Evolutionary conservation across 2,329 filamentous ascomycete genomes (phyloP), one percentile per base, ranked within the genome.

Genomic region (Sporothrix euskadiensis): DNA sequence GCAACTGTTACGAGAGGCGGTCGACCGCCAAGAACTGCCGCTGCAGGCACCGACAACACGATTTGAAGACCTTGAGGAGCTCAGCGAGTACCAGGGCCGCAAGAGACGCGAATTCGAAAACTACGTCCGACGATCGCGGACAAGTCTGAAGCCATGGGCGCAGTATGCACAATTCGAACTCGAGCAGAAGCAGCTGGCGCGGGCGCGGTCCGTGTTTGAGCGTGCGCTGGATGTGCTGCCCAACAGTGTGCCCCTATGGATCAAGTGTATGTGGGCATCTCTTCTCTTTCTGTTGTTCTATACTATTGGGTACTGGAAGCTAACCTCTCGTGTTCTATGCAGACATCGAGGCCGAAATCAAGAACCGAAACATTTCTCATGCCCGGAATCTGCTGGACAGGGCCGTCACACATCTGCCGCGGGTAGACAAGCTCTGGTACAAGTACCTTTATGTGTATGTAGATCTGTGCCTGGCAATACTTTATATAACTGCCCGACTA

Each of bases 81-180:
- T 99, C 66, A 95, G 98, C 84, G 96, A 98, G 83, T 97, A 93
- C 83, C 96, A 99, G 83, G 95, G 94, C 72, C 90, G 96, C 76
- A 98, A 98, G 84, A 88, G 96, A 78, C 96, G 94, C 82, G 96
- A 97, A 80, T 99, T 97, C 78, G 96, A 99, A 83, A 93, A 97
- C 85, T 98, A 98, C 91, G 93, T 98, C 75, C 91, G 94, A 76
- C 92, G 96, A 76, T 98, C 98, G 81, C 86, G 95, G 79, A 88
- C 98, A 81, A 97, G 97, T 80, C 94, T 98, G 88, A 97, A 97
- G 86, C 98, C 98, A 83, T 99, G 96, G 96, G 94, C 96, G 88
- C 92, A 94, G 79, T 99, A 99, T 86, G 95, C 96, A 73, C 89
- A 93, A 78, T 99, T 94, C 93, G 96, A 99, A 84, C 87, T 98